These are phyloP conservation scores for Cutaneotrichosporon sp. DNA, from an alignment of 1,284 basidiomycete genomes.

Conservation along the genomic window DNA sequence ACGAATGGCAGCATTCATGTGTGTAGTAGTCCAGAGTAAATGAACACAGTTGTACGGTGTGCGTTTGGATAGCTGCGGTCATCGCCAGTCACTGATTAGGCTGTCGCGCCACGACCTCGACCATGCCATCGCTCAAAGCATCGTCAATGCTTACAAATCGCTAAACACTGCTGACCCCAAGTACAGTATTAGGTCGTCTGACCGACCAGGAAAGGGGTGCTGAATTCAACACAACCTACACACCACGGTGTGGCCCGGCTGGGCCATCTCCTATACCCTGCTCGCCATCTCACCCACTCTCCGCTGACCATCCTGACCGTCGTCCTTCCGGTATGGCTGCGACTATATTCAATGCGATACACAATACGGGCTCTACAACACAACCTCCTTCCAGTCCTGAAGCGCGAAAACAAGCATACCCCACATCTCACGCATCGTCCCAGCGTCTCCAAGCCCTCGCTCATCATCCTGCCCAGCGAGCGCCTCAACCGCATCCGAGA, in stretches of 20 bases:
- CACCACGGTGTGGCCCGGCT: no score
- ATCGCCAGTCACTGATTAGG: no score
- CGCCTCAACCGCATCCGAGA: constrained; percentile 50
- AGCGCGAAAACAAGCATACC: constrained; percentile 68
- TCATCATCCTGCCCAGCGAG: constrained; percentile 52
- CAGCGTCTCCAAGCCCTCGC: background rate
- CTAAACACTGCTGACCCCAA: no score
- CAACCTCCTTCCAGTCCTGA: constrained; percentile 70
- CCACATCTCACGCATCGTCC: constrained; percentile 55
- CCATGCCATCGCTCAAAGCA: no score
- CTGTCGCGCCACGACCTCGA: background rate
- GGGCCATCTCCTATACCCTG: no score
- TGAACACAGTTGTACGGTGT: constrained; percentile 7
- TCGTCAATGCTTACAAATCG: no score
- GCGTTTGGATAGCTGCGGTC: background rate
- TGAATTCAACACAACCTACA: no score
- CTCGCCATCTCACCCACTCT: no score
- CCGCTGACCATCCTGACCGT: no score
- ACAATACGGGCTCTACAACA: background rate
- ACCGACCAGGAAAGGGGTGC: no score
- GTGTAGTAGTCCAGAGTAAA: constrained; percentile 2
- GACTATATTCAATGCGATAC: background rate
- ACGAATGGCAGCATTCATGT: background rate
- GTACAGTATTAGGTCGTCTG: no score
- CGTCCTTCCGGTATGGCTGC: no score